These are phyloP conservation scores for Jaenimonas drosophilae DNA, from an alignment of 208 protist genomes.

Conservation along the genomic window DNA sequence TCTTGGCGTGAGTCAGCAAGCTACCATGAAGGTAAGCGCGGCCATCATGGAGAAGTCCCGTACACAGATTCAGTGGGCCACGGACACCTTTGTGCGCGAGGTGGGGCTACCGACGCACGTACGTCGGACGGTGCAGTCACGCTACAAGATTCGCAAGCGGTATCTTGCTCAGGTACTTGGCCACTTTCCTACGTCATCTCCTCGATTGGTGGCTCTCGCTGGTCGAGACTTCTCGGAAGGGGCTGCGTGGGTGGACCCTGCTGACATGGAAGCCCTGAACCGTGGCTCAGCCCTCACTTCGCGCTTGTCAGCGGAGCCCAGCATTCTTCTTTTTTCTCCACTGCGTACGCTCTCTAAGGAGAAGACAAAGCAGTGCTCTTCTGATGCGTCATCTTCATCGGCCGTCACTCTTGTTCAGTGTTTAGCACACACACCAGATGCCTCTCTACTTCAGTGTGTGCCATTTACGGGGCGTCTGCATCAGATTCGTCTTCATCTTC, in stretches of 20 bases:
- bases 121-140: too few relatives aligned
- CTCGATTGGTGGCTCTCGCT: background rate
- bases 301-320: too few relatives aligned
- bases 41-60: slow-evolving; percentile 57
- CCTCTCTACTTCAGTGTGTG: slow-evolving; percentile 64
- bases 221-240: background rate
- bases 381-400: background rate
- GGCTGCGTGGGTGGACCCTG: too few relatives aligned
- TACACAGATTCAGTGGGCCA: slow-evolving; percentile 35
- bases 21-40: slow-evolving; percentile 36
- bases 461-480: slow-evolving; percentile 88
- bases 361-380: too few relatives aligned
- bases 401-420: slow-evolving; percentile 32
- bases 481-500: slow-evolving; percentile 87
- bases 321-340: too few relatives aligned
- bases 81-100: slow-evolving; percentile 6
- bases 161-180: slow-evolving; percentile 39
- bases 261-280: too few relatives aligned
- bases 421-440: background rate
- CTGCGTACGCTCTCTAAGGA: too few relatives aligned
- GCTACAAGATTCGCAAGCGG: slow-evolving; percentile 28
- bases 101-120: too few relatives aligned
- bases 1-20: slow-evolving; percentile 32
- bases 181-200: too few relatives aligned
- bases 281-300: too few relatives aligned